These are phyloP conservation scores for Exobasidium rhododendri DNA, from an alignment of 1,284 basidiomycete species.

Conservation along the genomic window DNA sequence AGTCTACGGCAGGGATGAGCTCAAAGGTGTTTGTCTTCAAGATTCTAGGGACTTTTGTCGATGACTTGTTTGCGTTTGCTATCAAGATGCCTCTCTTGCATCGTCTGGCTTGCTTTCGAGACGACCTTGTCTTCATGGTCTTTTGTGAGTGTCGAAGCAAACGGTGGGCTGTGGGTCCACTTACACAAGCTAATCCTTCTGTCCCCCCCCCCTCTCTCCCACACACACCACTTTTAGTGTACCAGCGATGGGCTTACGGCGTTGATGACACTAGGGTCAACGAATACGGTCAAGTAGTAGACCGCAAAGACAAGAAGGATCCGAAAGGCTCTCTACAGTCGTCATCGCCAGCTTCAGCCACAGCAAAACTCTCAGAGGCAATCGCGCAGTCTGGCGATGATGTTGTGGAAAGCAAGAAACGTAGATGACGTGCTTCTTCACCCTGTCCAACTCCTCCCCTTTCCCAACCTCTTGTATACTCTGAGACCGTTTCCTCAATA, in stretches of 20 bases:
- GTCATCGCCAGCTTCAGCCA: background rate
- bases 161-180: too few relatives aligned
- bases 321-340: too few relatives aligned
- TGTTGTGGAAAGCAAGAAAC: too few relatives aligned
- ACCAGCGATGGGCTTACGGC: conserved; percentile 88
- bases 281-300: conserved; percentile 75
- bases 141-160: conserved; percentile 20
- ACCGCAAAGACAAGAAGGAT: conserved; percentile 21
- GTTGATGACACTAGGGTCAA: conserved; percentile 89
- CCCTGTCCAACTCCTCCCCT: too few relatives aligned
- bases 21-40: conserved; percentile 98
- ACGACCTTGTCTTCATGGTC: conserved; percentile 55
- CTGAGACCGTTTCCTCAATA: too few relatives aligned
- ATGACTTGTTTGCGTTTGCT: conserved; percentile 76
- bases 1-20: conserved; percentile 87
- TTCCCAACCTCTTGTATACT: too few relatives aligned
- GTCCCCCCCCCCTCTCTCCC: background rate
- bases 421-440: too few relatives aligned
- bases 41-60: conserved; percentile 76
- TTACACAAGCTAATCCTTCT: too few relatives aligned
- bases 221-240: conserved; percentile 9
- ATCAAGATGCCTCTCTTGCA: conserved; percentile 95
- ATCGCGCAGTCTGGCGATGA: too few relatives aligned
- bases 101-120: conserved; percentile 74
- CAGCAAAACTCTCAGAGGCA: background rate